Base-by-base conservation (phyloP, 805 yeast species). In the Gaillardinia entomophila region DNA sequence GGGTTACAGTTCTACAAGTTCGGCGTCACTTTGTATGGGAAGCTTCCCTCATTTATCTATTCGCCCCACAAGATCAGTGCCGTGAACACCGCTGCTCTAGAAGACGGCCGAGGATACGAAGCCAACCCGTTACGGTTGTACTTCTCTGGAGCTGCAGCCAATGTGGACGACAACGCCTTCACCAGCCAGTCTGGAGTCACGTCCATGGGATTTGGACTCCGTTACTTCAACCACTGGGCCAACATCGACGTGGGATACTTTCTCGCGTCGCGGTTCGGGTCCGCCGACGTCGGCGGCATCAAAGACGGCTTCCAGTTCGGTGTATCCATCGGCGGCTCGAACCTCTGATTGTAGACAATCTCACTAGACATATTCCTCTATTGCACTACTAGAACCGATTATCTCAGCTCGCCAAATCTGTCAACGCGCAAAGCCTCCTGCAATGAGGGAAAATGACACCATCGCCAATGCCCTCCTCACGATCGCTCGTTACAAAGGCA, bases 81-180 rank as follows among this genome's bases (percentile, higher is more conserved):
- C 11, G 30, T 30, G n/a, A 38, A 35, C 28, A 23, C 8, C 7
- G 24, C 29, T 18, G 26, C 22, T 26, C 33, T 22, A 27, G 42
- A 34, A 14, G 43, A 36, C 8, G 40, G 35, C 7, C n/a, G 18
- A 7, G 38, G 36, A 13, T 30, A 34, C 16, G 64, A 55, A 26
- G 35, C 48, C 10, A 55, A 55, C 35, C 70, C 71, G 1, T 51
- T 66, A 39, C 45, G 70, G 32, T 51, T 84, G 20, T 92, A 84
- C 49, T 57, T 69, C 20, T 81, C 83, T 35, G 51, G 77, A 17
- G 73, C 77, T 48, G 78, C 80, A 26, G 97, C 96, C 1, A 73
- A 75, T 34, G 68, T 74, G 45, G 46, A 53, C 24, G 41, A 53
- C 34, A 51, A 59, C 35, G 33, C 62, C 25, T 28, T 55, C 13